A percentile compares a stretch with the other conserved stretches of the same genome.
These are phyloP conservation scores for Berkeleyomyces rouxiae DNA, from an alignment of 2,329 filamentous ascomycete species.

Conservation along the genomic window DNA sequence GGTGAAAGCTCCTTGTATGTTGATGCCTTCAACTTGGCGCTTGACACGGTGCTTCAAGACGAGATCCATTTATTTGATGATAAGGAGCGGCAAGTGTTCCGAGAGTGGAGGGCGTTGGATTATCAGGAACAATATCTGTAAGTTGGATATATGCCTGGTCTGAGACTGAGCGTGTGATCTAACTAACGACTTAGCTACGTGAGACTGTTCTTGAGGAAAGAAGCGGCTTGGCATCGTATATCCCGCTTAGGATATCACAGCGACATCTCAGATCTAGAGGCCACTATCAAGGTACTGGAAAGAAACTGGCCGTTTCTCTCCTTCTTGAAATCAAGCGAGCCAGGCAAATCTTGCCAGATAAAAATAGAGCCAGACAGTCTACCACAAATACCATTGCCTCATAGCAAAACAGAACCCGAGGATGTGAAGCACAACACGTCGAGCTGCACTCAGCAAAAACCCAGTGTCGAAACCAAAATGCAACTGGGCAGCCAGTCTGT, in stretches of 20 bases:
- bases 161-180: background rate
- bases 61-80: slow-evolving; percentile 77
- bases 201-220: slow-evolving; percentile 80
- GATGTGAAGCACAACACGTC: background rate
- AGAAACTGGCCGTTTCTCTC: slow-evolving; percentile 21
- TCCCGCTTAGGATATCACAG: slow-evolving; percentile 61
- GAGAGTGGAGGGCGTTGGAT: slow-evolving; percentile 51
- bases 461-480: background rate
- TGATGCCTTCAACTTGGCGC: slow-evolving; percentile 85
- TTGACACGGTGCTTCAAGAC: slow-evolving; percentile 78
- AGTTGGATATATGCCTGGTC: slow-evolving; percentile 19
- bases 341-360: too few species aligned
- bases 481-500: background rate
- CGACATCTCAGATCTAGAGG: slow-evolving; percentile 60
- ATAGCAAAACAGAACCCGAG: background rate
- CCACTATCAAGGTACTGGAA: slow-evolving; percentile 51
- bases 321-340: background rate
- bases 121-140: slow-evolving; percentile 89
- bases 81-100: slow-evolving; percentile 61
- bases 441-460: background rate
- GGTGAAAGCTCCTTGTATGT: slow-evolving; percentile 87
- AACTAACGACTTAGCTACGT: slow-evolving; percentile 50
- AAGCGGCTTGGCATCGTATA: slow-evolving; percentile 76
- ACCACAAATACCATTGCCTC: background rate
- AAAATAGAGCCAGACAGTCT: background rate